These are phyloP conservation scores for Cryptococcus neoformans DNA, from an alignment of 1,284 basidiomycete species.

Conservation along the genomic window DNA sequence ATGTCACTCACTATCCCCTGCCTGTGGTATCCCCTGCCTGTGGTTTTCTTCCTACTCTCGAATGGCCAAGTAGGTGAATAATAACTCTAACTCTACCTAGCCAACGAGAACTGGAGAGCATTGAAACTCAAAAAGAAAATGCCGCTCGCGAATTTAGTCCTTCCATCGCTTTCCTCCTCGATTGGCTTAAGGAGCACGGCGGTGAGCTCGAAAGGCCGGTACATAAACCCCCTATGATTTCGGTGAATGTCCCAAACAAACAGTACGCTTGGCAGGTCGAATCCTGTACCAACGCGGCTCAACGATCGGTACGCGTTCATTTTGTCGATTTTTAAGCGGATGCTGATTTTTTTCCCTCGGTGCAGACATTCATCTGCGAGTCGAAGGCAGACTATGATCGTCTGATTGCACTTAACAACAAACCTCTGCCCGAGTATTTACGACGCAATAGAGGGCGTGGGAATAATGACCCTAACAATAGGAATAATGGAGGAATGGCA, in stretches of 20 bases:
- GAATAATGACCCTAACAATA: not conserved
- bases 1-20: too few relatives aligned
- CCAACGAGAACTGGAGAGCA: conserved; percentile 60
- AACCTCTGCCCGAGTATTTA: conserved; percentile 30
- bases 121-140: conserved; percentile 52
- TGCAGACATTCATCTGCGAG: conserved; percentile 45
- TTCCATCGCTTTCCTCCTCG: conserved; percentile 58
- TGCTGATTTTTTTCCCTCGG: not conserved
- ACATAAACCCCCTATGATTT: conserved; percentile 78
- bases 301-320: conserved; percentile 60
- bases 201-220: conserved; percentile 71
- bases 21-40: not conserved
- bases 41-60: too few relatives aligned
- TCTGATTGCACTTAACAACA: conserved; percentile 65
- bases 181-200: conserved; percentile 72
- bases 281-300: conserved; percentile 59
- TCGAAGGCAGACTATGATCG: conserved; percentile 75
- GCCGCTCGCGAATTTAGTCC: conserved; percentile 6
- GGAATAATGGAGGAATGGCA: too few relatives aligned
- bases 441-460: conserved; percentile 2
- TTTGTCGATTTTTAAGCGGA: not conserved
- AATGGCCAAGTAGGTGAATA: too few relatives aligned
- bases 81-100: conserved; percentile 44
- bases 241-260: conserved; percentile 65
- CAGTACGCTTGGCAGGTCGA: conserved; percentile 70